Base-by-base conservation (phyloP, 2,329 filamentous ascomycete genomes). In the Fusarium sororula region DNA sequence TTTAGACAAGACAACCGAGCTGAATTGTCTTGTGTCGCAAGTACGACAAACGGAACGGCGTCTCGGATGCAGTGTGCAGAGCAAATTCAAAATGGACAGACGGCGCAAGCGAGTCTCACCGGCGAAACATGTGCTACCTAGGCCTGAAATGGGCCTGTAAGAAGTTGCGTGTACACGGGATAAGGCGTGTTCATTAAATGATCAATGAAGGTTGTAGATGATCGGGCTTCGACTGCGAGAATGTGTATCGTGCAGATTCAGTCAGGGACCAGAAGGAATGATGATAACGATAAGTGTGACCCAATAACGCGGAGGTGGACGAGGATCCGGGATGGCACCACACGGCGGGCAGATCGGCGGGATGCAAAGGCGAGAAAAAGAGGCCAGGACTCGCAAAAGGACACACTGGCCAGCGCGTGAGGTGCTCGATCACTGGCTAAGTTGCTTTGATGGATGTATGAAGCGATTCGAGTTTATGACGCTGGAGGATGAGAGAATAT, bases 101-200 rank as follows among this genome's bases (percentile, higher is more conserved):
- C 61, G 60, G 63, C 70, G 71, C 70, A 77, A 73, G 75, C 61
- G 69, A 75, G 75, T 79, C 77, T 79, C 77, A 79, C 77, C 77
- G 51, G 68, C 76, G 70, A 76, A 79, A 73, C 77, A 79, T 79
- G 75, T 79, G 71, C 76, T 77, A 79, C 75, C 73, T 64, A 73
- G 75, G 75, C 67, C 63, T 57, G 41, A 56, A 61, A 67, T 44
- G 70, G 70, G 61, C 69, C 72, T 70, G 72, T 63, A 57, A 55
- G 59, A 64, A 51, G 42, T 68, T 45, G 67, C 44, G 42, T 53
- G 57, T 47, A 32, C 60, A 57, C 48, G 38, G 53, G 24, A 28
- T 47, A 47, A 71, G 62, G 60, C 58, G 44, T 70, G 67, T 62
- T 73, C 77, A 78, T 77, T 63, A 78, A 77, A 73, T 42, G 64